Base-by-base conservation (phyloP, 2,329 filamentous ascomycete genomes). In the Zymoseptoria tritici region DNA sequence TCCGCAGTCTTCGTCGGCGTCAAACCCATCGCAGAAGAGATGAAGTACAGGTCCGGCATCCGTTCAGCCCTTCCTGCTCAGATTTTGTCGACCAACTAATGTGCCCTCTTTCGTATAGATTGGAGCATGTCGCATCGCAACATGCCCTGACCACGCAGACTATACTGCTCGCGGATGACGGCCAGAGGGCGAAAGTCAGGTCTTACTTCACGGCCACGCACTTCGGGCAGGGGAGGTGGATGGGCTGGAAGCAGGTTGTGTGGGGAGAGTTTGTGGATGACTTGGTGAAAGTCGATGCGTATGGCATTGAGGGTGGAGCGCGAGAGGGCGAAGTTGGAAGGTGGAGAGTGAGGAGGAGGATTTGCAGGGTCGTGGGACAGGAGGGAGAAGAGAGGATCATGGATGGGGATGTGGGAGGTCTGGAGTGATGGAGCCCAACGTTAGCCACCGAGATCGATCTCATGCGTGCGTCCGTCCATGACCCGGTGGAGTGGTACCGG, bases 131-230 rank as follows among this genome's bases (percentile, higher is more conserved):
- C 11, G 70, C 67, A 3, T 77, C 75, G 4, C 76, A 78, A 56
- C 76, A 79, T 62, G 72, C 69, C n/a, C 70, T 79, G 4, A 78
- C 75, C 2, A 78, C 77, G 1, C 75, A 78, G 58, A 71, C 65
- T 2, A 76, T 78, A 54, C 60, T 59, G 21, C 72, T 78, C 59
- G 54, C 64, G 1, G 63, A 67, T 9, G 64, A 67, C 53, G 68
- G 68, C 54, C 71, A 70, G 56, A 66, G 65, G 5, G 77, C 76
- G 7, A 64, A 65, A 13, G 70, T 72, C 1, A 70, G 68, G 1
- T 78, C 76, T 0, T 75, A 78, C 57, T 79, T 78, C 59, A 72
- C 74, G 2, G 76, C 72, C 8, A 69, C 72, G 2, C 76, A 78
- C 64, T 76, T 78, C 49, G 77, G 76, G 1, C 70, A 75, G 61